These are phyloP conservation scores for Sclerotinia nivalis DNA, from an alignment of 2,329 filamentous ascomycete genomes.

Conservation along the genomic window DNA sequence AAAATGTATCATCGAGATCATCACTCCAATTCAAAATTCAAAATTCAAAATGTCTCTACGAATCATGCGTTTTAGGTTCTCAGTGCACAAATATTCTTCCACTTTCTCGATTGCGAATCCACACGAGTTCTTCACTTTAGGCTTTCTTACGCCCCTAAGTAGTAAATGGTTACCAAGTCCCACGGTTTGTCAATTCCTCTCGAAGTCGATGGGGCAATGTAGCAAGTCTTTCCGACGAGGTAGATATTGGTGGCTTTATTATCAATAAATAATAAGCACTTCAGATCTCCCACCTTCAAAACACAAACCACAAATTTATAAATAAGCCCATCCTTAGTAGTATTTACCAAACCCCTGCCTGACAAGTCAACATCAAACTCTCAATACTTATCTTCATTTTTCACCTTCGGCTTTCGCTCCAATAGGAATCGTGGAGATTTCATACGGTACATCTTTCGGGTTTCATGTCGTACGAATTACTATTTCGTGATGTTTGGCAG, in stretches of 20 bases:
- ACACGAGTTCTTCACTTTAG: neutral
- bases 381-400: neutral
- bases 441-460: neutral
- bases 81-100: neutral
- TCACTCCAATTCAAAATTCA: conserved; percentile 7
- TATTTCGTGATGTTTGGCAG: neutral
- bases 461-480: neutral
- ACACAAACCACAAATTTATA: neutral
- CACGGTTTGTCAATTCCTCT: neutral
- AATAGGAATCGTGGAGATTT: neutral
- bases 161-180: neutral
- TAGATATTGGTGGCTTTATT: neutral
- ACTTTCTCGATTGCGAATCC: neutral
- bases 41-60: neutral
- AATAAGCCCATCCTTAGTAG: neutral
- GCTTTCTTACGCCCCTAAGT: neutral
- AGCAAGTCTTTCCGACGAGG: neutral
- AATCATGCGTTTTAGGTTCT: neutral
- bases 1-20: conserved; percentile 10
- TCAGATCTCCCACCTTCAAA: neutral
- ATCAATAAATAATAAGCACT: neutral
- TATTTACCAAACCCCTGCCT: neutral
- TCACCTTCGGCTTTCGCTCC: neutral
- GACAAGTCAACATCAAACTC: neutral
- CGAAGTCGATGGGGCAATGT: neutral